Percentiles rank a stretch among this genome's conserved stretches.
Conservation (phyloP, 1,139 yeast genomes). For the Suhomyces choctaworum region DNA sequence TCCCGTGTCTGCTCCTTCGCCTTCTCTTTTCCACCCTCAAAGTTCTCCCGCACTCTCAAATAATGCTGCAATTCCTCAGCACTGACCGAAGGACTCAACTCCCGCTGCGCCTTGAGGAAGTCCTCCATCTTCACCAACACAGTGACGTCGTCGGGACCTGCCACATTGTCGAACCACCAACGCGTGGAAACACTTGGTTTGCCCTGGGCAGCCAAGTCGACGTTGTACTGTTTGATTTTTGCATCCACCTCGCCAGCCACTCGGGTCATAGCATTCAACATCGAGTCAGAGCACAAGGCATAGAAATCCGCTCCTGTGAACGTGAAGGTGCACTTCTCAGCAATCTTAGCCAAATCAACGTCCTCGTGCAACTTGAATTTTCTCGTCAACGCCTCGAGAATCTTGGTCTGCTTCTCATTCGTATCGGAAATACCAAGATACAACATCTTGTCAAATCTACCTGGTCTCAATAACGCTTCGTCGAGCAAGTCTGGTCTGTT, state of each 20-base stretch:
- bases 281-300: conserved; percentile 91
- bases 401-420: conserved; percentile 81
- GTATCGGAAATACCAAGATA: conserved; percentile 93
- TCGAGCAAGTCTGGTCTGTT: conserved; percentile 93
- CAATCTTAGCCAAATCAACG: conserved; percentile 62
- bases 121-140: conserved; percentile 74
- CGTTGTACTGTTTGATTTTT: conserved; percentile 58
- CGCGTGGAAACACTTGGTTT: conserved; percentile 56
- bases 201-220: conserved; percentile 25
- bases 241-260: conserved; percentile 75
- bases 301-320: conserved; percentile 98
- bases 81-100: conserved; percentile 81
- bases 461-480: conserved; percentile 92
- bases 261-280: conserved; percentile 93
- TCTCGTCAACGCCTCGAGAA: conserved; percentile 83
- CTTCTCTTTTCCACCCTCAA: conserved; percentile 58
- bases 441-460: conserved; percentile 92
- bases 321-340: conserved; percentile 76
- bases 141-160: conserved; percentile 62
- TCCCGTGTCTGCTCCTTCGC: conserved; percentile 17
- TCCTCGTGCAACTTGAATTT: conserved; percentile 66
- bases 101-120: conserved; percentile 69
- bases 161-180: conserved; percentile 91
- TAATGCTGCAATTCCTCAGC: conserved; percentile 85
- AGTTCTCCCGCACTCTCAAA: conserved; percentile 69